Evolutionary conservation across 257 asterid genomes (phyloP), one percentile per base, ranked within the genome.

Genomic region (Catharanthus roseus): DNA sequence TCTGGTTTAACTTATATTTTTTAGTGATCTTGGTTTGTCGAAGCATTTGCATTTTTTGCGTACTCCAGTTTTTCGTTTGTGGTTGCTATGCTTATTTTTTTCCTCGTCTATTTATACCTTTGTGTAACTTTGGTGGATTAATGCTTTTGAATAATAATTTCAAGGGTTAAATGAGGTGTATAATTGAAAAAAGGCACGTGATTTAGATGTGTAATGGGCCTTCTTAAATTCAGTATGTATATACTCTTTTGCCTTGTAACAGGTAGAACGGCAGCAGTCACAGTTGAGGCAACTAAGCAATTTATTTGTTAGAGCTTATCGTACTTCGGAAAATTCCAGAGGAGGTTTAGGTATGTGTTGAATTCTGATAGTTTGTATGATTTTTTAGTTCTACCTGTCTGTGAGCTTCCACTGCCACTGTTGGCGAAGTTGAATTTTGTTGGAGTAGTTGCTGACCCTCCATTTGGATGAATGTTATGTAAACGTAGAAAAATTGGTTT

Each of bases 221-320:
- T 42, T 67, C 23, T 47, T 71, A 21, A 29, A 29, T 58, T 58
- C 23, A 31, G 16, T 31, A n/a, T 60, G 42, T n/a, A 8, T 21
- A 34, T 62, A 62, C 47, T 62, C 67, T 26, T 44, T 12, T 75
- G 68, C 6, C 23, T 53, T 82, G 34, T 39, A 68, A 58, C 82
- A 93, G 98, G 91, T 85, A 69, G 79, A 81, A 74, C 76, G 83
- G 51, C 90, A 83, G 68, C 90, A 89, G 72, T 77, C 77, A 4
- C 96, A 83, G 57, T 61, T 86, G 87, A 83, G 86, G 86, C 90
- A 83, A 73, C 77, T 91, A 36, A 75, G 93, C 80, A 72, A 70
- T 77, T 73, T 82, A 69, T 72, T 86, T 75, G 71, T 82, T 45
- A 82, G 86, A 62, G 65, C 78, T 66, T 81, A 77, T 79, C 79